phyloP scores from a whole-genome alignment of 495 filamentous ascomycete species.

The Glarea lozoyensis region DNA sequence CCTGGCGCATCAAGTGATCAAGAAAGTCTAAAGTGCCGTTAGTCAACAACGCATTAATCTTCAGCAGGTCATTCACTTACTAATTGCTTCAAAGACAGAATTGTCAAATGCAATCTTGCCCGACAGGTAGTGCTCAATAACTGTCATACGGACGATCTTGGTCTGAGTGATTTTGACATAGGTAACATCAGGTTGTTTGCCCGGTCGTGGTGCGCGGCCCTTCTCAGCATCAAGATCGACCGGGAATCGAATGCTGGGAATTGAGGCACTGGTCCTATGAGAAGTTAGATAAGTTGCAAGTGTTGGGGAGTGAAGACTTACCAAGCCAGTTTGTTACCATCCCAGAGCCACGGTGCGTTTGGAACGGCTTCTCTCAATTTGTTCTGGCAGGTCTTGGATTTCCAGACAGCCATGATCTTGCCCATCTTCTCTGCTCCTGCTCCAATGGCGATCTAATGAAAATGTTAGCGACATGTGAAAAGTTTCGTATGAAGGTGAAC shows the following conservation, averaged over 20 bases:
- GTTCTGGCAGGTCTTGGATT: slow-evolving; percentile 44
- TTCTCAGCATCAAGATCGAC: slow-evolving; percentile 62
- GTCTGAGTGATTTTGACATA: slow-evolving; percentile 49
- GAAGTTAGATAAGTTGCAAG: slow-evolving; percentile 18
- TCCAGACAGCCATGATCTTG: slow-evolving; percentile 59
- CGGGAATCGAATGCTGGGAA: slow-evolving; percentile 27
- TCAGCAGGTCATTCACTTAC: slow-evolving; percentile 29
- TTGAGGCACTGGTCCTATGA: slow-evolving; percentile 28
- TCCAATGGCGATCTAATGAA: slow-evolving; percentile 50
- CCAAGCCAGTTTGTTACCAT: slow-evolving; percentile 75
- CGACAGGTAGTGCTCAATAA: slow-evolving; percentile 55
- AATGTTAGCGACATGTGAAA: background rate
- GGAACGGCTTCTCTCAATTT: slow-evolving; percentile 31
- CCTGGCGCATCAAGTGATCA: slow-evolving; percentile 78
- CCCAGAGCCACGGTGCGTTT: slow-evolving; percentile 51
- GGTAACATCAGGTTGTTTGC: slow-evolving; percentile 38
- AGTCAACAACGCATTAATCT: background rate
- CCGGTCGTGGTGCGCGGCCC: slow-evolving; percentile 21
- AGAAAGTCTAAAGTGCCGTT: slow-evolving; percentile 50
- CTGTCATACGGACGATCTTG: slow-evolving; percentile 51
- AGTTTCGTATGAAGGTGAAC: slow-evolving; percentile 23
- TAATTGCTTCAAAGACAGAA: slow-evolving; percentile 67
- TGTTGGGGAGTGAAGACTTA: slow-evolving; percentile 28
- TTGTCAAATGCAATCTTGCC: slow-evolving; percentile 49
- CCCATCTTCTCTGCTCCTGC: slow-evolving; percentile 49